These are phyloP conservation scores for Fusarium nanum DNA, from an alignment of 2,329 filamentous ascomycete genomes.

Conservation along the genomic window DNA sequence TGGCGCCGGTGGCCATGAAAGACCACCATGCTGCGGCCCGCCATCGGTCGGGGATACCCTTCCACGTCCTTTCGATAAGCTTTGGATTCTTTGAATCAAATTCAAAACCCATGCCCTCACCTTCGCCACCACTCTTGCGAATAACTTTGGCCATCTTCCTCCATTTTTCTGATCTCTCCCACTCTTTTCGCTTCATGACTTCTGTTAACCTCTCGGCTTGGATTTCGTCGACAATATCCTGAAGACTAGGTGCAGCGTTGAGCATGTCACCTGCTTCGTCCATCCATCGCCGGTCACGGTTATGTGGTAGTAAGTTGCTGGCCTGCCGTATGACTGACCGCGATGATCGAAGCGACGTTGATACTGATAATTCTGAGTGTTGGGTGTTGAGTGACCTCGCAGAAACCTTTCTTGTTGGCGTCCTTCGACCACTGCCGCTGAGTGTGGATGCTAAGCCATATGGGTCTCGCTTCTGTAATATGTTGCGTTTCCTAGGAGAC, in stretches of 20 bases:
- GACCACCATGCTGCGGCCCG: conserved; percentile 93
- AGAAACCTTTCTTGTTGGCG: conserved; percentile 66
- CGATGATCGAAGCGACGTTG: conserved; percentile 63
- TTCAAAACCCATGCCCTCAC: conserved; percentile 69
- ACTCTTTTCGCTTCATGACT: conserved; percentile 71
- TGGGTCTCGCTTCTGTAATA: conserved; percentile 55
- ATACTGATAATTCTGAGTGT: conserved; percentile 62
- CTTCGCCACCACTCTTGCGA: conserved; percentile 60
- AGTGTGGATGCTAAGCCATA: conserved; percentile 56
- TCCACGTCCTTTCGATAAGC: conserved; percentile 92
- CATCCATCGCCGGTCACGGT: conserved; percentile 69
- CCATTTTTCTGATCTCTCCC: conserved; percentile 73
- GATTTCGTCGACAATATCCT: conserved; percentile 67
- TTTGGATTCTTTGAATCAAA: conserved; percentile 89
- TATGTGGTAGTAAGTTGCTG: conserved; percentile 69
- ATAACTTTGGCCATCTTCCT: conserved; percentile 72
- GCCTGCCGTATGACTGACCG: conserved; percentile 68
- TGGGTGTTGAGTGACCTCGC: conserved; percentile 70
- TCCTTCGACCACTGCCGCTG: conserved; percentile 52
- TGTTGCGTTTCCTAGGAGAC: conserved; percentile 59
- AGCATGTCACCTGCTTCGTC: conserved; percentile 77
- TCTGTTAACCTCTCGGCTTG: conserved; percentile 64
- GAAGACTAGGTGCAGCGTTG: conserved; percentile 67
- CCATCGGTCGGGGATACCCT: conserved; percentile 97
- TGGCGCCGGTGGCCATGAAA: conserved; percentile 84